These are phyloP conservation scores for Boletellus sp. DNA, from an alignment of 1,284 basidiomycete genomes.

Conservation along the genomic window DNA sequence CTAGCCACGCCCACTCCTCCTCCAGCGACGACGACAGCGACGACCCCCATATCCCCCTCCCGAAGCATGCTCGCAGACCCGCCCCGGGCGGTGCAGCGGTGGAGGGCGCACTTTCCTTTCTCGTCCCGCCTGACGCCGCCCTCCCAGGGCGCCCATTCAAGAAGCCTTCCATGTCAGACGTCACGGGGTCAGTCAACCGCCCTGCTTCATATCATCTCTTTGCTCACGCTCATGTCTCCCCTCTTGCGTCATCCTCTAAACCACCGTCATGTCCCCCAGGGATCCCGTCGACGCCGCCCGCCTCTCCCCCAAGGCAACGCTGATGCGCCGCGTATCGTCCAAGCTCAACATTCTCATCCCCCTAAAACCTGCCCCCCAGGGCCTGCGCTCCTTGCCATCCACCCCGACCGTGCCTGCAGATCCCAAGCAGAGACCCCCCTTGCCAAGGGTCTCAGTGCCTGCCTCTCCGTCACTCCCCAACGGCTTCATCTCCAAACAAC, in stretches of 20 bases:
- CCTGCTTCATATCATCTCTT: neutral
- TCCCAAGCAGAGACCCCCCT: neutral
- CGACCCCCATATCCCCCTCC: conserved; percentile 6
- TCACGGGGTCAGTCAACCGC: conserved; percentile 14
- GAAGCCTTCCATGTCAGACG: conserved; percentile 1
- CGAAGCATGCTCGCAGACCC: neutral
- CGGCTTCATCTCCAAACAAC: conserved; percentile 19
- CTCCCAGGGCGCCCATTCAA: neutral
- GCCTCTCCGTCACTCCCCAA: conserved; percentile 23
- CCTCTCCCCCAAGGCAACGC: conserved; percentile 9
- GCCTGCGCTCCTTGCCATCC: conserved; percentile 12
- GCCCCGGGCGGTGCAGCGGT: no score
- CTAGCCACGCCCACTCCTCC: neutral
- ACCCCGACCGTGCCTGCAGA: conserved; percentile 10
- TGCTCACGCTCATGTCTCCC: conserved; percentile 9
- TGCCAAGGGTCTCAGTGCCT: neutral
- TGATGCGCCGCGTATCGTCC: conserved; percentile 32
- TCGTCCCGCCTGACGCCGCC: no score
- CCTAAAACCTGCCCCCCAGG: neutral
- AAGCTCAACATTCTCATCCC: conserved; percentile 26
- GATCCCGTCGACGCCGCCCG: neutral
- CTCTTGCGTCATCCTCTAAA: no score
- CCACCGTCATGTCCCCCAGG: neutral
- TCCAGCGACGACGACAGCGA: conserved; percentile 26
- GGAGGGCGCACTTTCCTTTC: conserved; percentile 4